Conservation (phyloP, 106 monocot genomes). For the Gastrodia elata region DNA sequence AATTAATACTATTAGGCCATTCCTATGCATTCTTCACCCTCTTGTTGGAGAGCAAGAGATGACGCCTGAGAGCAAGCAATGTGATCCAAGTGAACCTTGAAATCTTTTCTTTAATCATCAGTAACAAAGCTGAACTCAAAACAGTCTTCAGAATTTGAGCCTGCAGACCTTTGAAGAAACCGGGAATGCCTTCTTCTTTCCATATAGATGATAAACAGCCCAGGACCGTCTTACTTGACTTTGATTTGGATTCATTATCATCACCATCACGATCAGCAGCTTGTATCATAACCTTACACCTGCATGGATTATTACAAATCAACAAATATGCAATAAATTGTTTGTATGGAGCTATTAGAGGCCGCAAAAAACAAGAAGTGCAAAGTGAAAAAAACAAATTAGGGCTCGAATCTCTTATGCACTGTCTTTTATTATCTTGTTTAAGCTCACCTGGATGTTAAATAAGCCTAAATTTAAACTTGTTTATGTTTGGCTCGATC, state of each 20-base stretch:
- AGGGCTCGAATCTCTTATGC: too few species aligned
- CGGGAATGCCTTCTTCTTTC: constrained; percentile 6
- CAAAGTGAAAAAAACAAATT: not conserved
- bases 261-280: constrained; percentile 35
- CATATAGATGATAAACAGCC: constrained; percentile 31
- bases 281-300: constrained; percentile 97
- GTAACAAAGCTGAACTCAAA: constrained; percentile 77
- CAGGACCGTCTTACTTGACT: constrained; percentile 47
- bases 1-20: too few species aligned
- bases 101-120: constrained; percentile 98
- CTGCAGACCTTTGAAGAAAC: constrained; percentile 90
- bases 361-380: not conserved
- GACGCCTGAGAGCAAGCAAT: constrained; percentile 63
- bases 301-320: too few species aligned
- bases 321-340: not conserved
- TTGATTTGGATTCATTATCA: constrained; percentile 13
- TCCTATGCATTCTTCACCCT: constrained; percentile 28
- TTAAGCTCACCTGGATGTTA: too few species aligned
- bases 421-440: too few species aligned
- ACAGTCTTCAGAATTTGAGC: constrained; percentile 97
- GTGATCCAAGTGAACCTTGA: constrained; percentile 71
- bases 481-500: too few species aligned
- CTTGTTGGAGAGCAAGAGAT: constrained; percentile 40
- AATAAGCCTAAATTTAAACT: too few species aligned
- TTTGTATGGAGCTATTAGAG: not conserved